phyloP scores from a whole-genome alignment of 2,329 filamentous ascomycete genomes.

The Penicillium digitatum region DNA sequence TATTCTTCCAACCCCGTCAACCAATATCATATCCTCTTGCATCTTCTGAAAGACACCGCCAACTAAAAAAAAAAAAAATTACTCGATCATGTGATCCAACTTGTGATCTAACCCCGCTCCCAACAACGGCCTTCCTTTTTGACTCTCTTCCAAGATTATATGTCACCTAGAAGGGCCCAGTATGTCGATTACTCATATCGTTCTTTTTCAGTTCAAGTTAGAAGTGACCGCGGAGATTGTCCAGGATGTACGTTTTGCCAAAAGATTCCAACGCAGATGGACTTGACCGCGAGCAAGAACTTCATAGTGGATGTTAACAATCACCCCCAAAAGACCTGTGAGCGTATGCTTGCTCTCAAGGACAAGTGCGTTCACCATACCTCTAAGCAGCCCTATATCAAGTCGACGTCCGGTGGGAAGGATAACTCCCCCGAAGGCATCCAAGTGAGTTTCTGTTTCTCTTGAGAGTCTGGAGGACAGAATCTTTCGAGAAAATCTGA shows the following conservation, averaged over 20 bases:
- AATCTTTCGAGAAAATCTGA: background rate
- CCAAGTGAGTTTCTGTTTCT: conserved; percentile 53
- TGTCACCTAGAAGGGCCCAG: background rate
- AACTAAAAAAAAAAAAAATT: background rate
- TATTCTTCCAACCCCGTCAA: background rate
- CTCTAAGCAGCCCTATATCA: conserved; percentile 59
- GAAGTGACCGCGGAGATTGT: conserved; percentile 48
- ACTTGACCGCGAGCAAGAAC: background rate
- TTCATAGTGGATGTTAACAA: background rate
- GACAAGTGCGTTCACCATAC: conserved; percentile 58
- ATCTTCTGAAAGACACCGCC: background rate
- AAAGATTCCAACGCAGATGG: background rate
- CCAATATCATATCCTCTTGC: background rate
- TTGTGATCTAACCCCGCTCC: background rate
- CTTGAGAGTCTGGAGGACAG: no score
- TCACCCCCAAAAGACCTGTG: conserved; percentile 46
- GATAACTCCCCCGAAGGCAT: conserved; percentile 61
- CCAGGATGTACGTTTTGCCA: conserved; percentile 49
- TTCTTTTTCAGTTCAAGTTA: conserved; percentile 63
- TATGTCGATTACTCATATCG: conserved; percentile 66
- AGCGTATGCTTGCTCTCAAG: conserved; percentile 55
- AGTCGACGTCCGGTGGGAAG: conserved; percentile 54
- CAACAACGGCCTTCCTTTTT: background rate
- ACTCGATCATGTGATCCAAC: background rate
- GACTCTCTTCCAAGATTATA: background rate